Evolutionary conservation across 139 green algal species (phyloP).

Genomic region (Edaphochlamys debaryana): DNA sequence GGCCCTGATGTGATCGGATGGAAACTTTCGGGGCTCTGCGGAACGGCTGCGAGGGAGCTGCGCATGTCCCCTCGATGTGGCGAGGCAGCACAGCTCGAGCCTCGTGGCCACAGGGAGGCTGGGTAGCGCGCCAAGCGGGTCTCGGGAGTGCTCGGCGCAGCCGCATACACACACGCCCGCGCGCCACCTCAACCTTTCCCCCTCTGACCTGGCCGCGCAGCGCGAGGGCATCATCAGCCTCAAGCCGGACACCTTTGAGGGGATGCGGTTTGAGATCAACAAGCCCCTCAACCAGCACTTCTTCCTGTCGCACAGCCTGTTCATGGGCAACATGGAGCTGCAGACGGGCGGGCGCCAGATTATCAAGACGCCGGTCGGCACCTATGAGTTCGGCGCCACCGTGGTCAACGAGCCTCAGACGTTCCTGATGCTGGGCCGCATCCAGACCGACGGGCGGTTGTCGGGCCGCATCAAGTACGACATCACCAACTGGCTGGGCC

Average conservation of each 20-base stretch:
- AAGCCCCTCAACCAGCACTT: slow-evolving; percentile 99
- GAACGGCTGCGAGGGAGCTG: too few species aligned
- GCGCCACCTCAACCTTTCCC: too few species aligned
- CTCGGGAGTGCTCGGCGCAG: too few species aligned
- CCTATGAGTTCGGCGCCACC: slow-evolving; percentile 99
- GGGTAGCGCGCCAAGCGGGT: too few species aligned
- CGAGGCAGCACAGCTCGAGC: too few species aligned
- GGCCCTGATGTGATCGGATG: too few species aligned
- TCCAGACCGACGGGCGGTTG: slow-evolving; percentile 89
- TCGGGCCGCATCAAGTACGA: slow-evolving; percentile 83
- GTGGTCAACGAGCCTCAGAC: slow-evolving; percentile 82
- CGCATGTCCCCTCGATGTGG: too few species aligned
- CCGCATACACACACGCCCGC: too few species aligned
- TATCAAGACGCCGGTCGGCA: slow-evolving; percentile 90
- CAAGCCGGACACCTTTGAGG: slow-evolving; percentile 98
- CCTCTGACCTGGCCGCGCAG: too few species aligned
- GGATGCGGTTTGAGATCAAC: slow-evolving; percentile 96
- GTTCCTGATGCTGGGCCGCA: slow-evolving; percentile 83
- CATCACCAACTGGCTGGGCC: slow-evolving; percentile 73
- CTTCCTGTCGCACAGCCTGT: slow-evolving; percentile 87
- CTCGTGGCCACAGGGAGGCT: too few species aligned
- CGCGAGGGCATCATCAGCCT: slow-evolving; percentile 94
- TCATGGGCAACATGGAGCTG: slow-evolving; percentile 95
- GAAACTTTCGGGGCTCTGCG: too few species aligned
- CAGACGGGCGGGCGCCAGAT: slow-evolving; percentile 68